Conservation (phyloP, 2,329 filamentous ascomycete species). For the Meredithiella fracta region DNA sequence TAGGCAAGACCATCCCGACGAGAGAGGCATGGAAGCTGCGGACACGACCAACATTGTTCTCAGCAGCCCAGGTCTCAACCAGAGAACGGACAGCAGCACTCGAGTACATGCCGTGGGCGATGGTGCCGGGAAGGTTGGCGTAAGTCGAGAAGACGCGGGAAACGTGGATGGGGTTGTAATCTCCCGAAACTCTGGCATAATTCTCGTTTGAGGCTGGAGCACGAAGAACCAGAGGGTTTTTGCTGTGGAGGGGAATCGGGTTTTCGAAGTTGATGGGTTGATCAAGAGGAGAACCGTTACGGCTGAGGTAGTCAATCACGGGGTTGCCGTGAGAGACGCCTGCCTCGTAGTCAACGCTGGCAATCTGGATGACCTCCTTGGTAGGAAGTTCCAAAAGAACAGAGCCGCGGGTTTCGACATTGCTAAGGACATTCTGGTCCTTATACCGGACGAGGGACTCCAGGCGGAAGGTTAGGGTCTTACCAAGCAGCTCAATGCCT, state of each 20-base stretch:
- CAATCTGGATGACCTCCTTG: slow-evolving; percentile 94
- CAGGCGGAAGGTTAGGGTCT: slow-evolving; percentile 91
- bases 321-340: slow-evolving; percentile 88
- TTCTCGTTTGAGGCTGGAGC: slow-evolving; percentile 94
- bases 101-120: slow-evolving; percentile 98
- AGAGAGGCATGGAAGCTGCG: slow-evolving; percentile 93
- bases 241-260: slow-evolving; percentile 84
- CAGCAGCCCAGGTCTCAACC: slow-evolving; percentile 96
- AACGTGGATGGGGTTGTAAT: slow-evolving; percentile 98
- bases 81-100: slow-evolving; percentile 90
- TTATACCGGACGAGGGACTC: slow-evolving; percentile 86
- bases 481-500: slow-evolving; percentile 73
- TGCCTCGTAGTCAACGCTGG: slow-evolving; percentile 90
- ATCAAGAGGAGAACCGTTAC: slow-evolving; percentile 81
- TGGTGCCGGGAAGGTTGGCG: slow-evolving; percentile 87
- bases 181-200: slow-evolving; percentile 90
- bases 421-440: slow-evolving; percentile 83
- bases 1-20: slow-evolving; percentile 96
- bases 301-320: slow-evolving; percentile 87
- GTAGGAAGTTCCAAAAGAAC: slow-evolving; percentile 87
- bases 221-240: slow-evolving; percentile 71
- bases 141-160: slow-evolving; percentile 93
- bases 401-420: slow-evolving; percentile 79
- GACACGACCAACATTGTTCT: slow-evolving; percentile 95
- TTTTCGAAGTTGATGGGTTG: slow-evolving; percentile 97